phyloP scores from a whole-genome alignment of 805 yeast genomes.

The Komagataella pseudopastoris region DNA sequence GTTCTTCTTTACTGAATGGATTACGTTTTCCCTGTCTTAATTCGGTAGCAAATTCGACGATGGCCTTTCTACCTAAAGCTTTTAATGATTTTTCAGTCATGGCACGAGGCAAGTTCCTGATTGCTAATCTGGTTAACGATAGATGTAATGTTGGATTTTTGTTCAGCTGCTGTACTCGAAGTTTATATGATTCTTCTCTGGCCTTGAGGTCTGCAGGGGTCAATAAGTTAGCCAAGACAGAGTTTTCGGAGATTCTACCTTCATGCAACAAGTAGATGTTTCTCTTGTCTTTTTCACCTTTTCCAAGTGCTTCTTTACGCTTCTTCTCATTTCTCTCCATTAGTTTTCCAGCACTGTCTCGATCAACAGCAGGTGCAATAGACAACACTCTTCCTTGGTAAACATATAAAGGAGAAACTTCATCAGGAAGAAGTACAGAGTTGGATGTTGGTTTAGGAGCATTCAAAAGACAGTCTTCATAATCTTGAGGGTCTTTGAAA shows the following conservation, averaged over 20 bases:
- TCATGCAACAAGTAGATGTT: constrained; percentile 80
- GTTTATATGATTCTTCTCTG: constrained; percentile 74
- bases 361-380: constrained; percentile 72
- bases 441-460: constrained; percentile 62
- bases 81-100: constrained; percentile 82
- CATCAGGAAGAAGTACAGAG: constrained; percentile 76
- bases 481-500: constrained; percentile 48
- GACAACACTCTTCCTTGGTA: constrained; percentile 87
- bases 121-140: constrained; percentile 89
- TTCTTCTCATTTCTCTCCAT: constrained; percentile 61
- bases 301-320: constrained; percentile 68
- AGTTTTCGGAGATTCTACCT: constrained; percentile 76
- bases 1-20: constrained; percentile 81
- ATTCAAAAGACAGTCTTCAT: constrained; percentile 50
- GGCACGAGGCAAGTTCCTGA: constrained; percentile 86
- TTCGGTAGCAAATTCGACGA: constrained; percentile 87
- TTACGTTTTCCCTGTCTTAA: constrained; percentile 66
- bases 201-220: constrained; percentile 67
- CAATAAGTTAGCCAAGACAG: constrained; percentile 62
- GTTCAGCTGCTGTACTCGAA: constrained; percentile 81
- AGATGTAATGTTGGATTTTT: constrained; percentile 86
- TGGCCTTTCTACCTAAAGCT: constrained; percentile 87
- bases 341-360: constrained; percentile 66
- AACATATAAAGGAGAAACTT: constrained; percentile 79
- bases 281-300: constrained; percentile 71